Base-by-base conservation (phyloP, 148 eudicot species). In the Silene uniflora region DNA sequence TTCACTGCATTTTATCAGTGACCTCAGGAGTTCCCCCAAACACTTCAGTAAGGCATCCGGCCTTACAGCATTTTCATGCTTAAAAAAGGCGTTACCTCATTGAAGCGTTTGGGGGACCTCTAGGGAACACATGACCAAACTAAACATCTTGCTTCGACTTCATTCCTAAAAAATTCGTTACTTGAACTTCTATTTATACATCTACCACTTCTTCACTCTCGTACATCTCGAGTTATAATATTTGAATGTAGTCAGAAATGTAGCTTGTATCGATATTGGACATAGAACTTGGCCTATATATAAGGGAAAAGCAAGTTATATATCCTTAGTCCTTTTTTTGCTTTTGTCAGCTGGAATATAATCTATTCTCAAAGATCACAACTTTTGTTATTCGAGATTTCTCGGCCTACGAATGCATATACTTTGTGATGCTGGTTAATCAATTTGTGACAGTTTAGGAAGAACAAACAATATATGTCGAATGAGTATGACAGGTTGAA, bases 11-110 rank as follows among this genome's bases (percentile, higher is more conserved):
- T 55, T 12, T 60, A 77, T 61, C 75, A 77, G 32, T 63, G 75
- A 71, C 25, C 32, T 74, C 63, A 7, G 55, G 81, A 78, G 76
- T 78, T 72, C 81, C 81, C 76, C 76, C 72, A 65, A 78, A 73
- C 76, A 49, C 76, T 78, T 78, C 76, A 78, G 81, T 73, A 39
- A 63, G 81, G 52, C 62, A 5, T 16, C 19, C 32, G 32, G 32
- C 32, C 42, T 11, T 0, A 8, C 59, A 1, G 17, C 74, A 5
- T 54, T 47, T 23, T 71, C 5, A 17, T 12, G n/a, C 27, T 23
- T 54, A 5, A 54, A 71, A 22, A 64, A 64, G 68, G 44, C 35
- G 56, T 46, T 46, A 18, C 61, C 46, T 35, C 19, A 75, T 75
- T 64, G 70, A 63, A 75, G 77, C 60, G 71, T 42, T 67, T 67